Conservation (phyloP, 31 red algal genomes). For the Odonthalia washingtoniensis region DNA sequence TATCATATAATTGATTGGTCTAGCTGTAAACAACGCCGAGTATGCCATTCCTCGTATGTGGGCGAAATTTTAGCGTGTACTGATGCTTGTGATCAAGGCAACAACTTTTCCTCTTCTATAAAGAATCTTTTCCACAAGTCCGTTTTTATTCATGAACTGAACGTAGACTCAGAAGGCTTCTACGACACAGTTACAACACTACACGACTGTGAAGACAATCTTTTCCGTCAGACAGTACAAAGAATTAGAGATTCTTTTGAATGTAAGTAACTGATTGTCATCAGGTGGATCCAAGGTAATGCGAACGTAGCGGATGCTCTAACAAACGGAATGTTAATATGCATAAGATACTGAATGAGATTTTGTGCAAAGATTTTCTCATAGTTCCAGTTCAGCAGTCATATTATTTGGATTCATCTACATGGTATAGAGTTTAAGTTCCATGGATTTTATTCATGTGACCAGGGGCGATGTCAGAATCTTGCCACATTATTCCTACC, state of each 20-base stretch:
- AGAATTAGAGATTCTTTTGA: slow-evolving; percentile 28
- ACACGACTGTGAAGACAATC: slow-evolving; percentile 22
- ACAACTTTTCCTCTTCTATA: not conserved
- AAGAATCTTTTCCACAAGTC: not conserved
- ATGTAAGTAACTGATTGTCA: not conserved
- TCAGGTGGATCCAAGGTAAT: slow-evolving; percentile 24
- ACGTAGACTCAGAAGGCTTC: slow-evolving; percentile 25
- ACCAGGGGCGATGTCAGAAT: no score
- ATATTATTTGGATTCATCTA: no score
- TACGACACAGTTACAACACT: slow-evolving; percentile 35
- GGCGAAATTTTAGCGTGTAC: slow-evolving; percentile 29
- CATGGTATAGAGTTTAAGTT: no score
- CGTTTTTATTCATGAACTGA: not conserved
- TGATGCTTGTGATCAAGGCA: no score
- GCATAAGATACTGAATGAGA: slow-evolving; percentile 13
- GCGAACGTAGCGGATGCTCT: slow-evolving; percentile 35
- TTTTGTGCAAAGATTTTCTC: not conserved
- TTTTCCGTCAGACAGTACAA: slow-evolving; percentile 15
- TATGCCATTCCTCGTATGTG: slow-evolving; percentile 20
- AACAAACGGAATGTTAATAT: slow-evolving; percentile 23
- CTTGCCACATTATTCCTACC: no score
- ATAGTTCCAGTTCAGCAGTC: no score
- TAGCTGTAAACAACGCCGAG: not conserved
- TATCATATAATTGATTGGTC: slow-evolving; percentile 30
- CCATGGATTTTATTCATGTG: no score